Evolutionary conservation across 1,284 basidiomycete species (phyloP), one percentile per base, ranked within the genome.

Genomic region (Phlebopus sp.): DNA sequence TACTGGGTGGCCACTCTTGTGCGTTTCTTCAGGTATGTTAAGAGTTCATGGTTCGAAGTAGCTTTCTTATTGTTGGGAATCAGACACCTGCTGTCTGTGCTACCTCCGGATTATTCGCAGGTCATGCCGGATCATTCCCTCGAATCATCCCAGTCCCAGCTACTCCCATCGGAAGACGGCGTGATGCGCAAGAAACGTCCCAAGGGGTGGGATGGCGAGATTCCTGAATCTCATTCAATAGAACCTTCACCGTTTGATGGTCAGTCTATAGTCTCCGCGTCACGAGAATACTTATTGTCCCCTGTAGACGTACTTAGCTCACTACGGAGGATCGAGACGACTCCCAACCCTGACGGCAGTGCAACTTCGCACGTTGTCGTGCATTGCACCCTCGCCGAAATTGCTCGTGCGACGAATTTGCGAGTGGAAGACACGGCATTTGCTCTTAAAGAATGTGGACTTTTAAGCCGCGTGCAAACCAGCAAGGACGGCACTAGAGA

Each of bases 1-100:
- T 97, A 87, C 66, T 99, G 97, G 96, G 81, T 89, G 1, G 81
- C 90, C 1, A 86, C 87, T 0, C 74, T 97, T 38, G 70, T 97
- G 15, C 81, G 92, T 23, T 90, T 92, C 67, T 83, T 97, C 59
- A 74, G 84, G 75, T 79, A 60, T 29, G 75, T 70, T 7, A 69
- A 21, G 19, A 29, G 7, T 29, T 8, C 27, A 27, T 47, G 34
- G 10, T 35, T 44, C 21, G 4, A 29, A 46, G n/a, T 17, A 32
- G 37, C 11, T 27, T 47, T 25, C 19, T 29, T 29, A 50, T 46
- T 29, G n/a, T 13, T 39, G n/a, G 11, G 17, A 5, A 8, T 19
- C 48, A 86, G 82, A 50, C 79, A 76, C 15, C 71, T 85, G 29
- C 68, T 87, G 14, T 75, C 78, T 1, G 78, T 78, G 10, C 66